Base-by-base conservation (phyloP, 495 filamentous ascomycete species). In the Hyaloscypha hepaticicola region DNA sequence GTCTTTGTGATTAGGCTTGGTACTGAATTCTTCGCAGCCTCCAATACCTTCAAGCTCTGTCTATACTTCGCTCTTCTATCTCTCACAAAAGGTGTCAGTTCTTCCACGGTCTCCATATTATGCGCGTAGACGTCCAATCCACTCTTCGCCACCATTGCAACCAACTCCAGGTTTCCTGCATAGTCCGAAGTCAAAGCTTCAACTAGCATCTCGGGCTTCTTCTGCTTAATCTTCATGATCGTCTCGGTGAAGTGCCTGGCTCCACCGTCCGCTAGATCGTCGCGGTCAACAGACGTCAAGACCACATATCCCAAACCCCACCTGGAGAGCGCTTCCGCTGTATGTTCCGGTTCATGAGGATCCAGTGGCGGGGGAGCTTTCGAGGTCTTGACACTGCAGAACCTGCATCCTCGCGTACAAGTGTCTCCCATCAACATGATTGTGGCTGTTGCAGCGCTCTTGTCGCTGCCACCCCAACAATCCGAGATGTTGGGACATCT, bases 381-480 rank as follows among this genome's bases (percentile, higher is more conserved):
- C 25, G 76, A 85, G 0, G 95, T 99, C 85, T 97, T 97, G 55
- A 99, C 95, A 63, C 86, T 89, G 82, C 95, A 99, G 82, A 99
- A 99, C 49, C 96, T 87, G 76, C 95, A 99, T 24, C 95, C 95
- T 28, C 95, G 88, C 9, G 95, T 99, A 77, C 95, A 99, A 7
- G 95, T 97, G 72, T 99, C 95, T 66, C 95, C 95, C 94, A 98
- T 97, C 7, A 98, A 81, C 96, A 99, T 98, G 78, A 99, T 98
- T 9, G 95, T 99, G 0, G 96, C 95, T 27, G 95, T 99, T 1
- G 96, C 96, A 25, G 91, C 87, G 55, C 87, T 84, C 78, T 96
- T 97, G 75, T 89, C 85, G 69, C 78, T 83, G 34, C 95, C 95
- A 61, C 95, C 95, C 95, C 95, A 99, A 81, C 95, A 99, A 74